Conservation (phyloP, 2,329 filamentous ascomycete genomes). For the Aspergillus tubingensis region DNA sequence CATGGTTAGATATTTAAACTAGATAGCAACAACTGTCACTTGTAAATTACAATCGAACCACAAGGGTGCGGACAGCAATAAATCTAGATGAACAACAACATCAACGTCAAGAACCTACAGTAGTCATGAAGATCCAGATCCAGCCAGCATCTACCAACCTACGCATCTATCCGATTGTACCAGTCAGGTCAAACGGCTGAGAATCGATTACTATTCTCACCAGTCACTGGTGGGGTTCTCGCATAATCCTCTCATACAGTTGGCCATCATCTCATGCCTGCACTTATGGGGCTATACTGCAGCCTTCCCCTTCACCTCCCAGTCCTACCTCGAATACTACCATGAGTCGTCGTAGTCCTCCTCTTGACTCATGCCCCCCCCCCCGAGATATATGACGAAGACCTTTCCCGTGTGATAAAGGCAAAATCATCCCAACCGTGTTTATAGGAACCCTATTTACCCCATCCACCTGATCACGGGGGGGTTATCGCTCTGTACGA, state of each 20-base stretch:
- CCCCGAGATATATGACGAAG: conserved; percentile 5
- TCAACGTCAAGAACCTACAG: not conserved
- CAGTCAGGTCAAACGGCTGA: not conserved
- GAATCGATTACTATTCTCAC: not conserved
- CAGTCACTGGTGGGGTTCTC: not conserved
- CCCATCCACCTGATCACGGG: not conserved
- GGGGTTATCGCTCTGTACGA: conserved; percentile 1
- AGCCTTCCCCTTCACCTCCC: not conserved
- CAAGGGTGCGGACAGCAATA: not conserved
- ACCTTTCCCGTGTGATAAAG: conserved; percentile 5
- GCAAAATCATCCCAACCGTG: conserved; percentile 4
- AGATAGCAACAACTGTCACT: not conserved
- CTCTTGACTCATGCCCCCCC: not conserved
- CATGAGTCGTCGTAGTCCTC: not conserved
- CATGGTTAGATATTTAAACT: too few relatives aligned
- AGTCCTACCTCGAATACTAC: not conserved
- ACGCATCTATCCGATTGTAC: not conserved
- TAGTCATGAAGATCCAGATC: not conserved
- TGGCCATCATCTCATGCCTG: not conserved
- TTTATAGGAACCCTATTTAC: conserved; percentile 3
- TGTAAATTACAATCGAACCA: not conserved
- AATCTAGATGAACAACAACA: too few relatives aligned
- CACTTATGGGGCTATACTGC: not conserved
- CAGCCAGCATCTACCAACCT: not conserved
- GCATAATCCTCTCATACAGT: not conserved